phyloP scores from a whole-genome alignment of 331 rosid genomes.

The Malus hybrid region DNA sequence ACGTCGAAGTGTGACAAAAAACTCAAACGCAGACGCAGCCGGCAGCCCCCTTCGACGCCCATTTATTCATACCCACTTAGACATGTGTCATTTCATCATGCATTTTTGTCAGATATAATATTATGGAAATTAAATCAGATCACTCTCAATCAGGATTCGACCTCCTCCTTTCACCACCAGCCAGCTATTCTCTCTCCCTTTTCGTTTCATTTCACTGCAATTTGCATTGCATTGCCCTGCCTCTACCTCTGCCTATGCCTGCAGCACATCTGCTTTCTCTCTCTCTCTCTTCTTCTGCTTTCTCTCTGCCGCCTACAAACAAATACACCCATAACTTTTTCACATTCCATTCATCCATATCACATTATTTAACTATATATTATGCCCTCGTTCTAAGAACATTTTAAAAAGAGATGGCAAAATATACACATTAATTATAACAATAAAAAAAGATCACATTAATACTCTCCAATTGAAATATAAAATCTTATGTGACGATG shows the following conservation, averaged over 20 bases:
- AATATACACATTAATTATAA: too few relatives aligned
- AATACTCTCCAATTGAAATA: fast-evolving
- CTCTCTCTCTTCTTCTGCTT: background rate
- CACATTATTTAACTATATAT: slow-evolving; percentile 14
- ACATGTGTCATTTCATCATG: slow-evolving; percentile 43
- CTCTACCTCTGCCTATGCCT: background rate
- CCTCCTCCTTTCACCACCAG: background rate
- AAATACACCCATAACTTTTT: slow-evolving; percentile 54
- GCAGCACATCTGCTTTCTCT: background rate
- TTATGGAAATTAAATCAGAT: background rate
- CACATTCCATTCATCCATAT: slow-evolving; percentile 43
- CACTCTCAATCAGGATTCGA: background rate
- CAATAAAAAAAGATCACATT: too few relatives aligned
- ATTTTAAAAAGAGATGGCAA: fast-evolving
- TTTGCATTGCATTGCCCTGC: background rate
- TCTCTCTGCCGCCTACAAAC: slow-evolving; percentile 8
- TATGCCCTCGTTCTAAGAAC: slow-evolving; percentile 27
- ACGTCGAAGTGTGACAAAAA: slow-evolving; percentile 35
- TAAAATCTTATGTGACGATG: too few relatives aligned
- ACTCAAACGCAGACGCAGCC: slow-evolving; percentile 46
- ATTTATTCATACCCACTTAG: slow-evolving; percentile 59
- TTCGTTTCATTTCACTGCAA: background rate
- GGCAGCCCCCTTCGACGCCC: slow-evolving; percentile 66
- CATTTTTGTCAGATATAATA: slow-evolving; percentile 30
- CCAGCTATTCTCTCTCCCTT: background rate